These are phyloP conservation scores for Alnus glutinosa DNA, from an alignment of 306 rosid species.

Conservation along the genomic window DNA sequence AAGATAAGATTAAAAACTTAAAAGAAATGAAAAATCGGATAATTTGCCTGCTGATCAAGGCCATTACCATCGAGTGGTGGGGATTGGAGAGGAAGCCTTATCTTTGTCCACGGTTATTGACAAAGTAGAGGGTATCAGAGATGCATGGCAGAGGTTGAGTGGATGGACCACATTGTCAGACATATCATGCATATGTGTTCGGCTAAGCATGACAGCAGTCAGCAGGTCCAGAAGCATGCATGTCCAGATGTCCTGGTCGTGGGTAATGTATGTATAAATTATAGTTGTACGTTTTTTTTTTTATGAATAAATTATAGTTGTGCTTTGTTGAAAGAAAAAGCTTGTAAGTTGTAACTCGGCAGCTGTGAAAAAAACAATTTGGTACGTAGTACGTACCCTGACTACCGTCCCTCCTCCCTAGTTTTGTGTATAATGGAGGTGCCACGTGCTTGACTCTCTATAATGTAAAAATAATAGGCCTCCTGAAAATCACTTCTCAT, in stretches of 20 bases:
- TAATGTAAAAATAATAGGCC: too few relatives aligned
- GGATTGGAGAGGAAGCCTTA: slow-evolving; percentile 4
- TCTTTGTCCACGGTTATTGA: slow-evolving; percentile 1
- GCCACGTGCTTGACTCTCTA: too few relatives aligned
- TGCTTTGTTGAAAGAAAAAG: neutral
- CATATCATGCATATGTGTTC: neutral
- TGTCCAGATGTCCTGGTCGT: neutral
- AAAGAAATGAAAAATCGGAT: neutral
- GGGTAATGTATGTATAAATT: too few relatives aligned
- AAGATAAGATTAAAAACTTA: neutral
- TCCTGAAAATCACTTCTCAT: too few relatives aligned
- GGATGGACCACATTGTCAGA: slow-evolving; percentile 1
- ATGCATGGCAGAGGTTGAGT: neutral
- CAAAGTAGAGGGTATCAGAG: neutral
- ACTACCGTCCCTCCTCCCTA: too few relatives aligned
- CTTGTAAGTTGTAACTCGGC: neutral
- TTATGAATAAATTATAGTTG: too few relatives aligned
- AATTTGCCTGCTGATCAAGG: neutral
- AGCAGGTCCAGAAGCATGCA: neutral
- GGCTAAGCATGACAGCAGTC: neutral
- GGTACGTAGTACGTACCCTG: too few relatives aligned
- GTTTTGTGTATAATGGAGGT: too few relatives aligned
- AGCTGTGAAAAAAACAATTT: too few relatives aligned
- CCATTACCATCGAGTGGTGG: neutral
- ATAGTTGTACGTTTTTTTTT: too few relatives aligned